Conservation (phyloP, 805 yeast species). For the Sugiyamaella smithiae region DNA sequence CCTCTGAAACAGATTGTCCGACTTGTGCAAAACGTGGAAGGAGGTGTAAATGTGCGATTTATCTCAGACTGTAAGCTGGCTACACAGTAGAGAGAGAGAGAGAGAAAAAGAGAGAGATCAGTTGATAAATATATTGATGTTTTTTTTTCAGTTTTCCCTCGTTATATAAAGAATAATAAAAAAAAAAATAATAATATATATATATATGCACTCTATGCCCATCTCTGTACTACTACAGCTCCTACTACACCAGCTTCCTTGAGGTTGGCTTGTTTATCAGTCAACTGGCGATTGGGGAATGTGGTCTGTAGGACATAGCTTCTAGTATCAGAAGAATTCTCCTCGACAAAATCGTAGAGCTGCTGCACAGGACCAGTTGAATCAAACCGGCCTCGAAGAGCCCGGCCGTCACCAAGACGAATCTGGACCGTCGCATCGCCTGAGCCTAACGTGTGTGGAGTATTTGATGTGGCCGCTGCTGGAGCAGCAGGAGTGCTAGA, state of each 20-base stretch:
- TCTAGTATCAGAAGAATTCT: slow-evolving; percentile 43
- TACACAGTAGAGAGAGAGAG: too few species aligned
- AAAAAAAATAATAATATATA: too few species aligned
- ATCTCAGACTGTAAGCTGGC: too few species aligned
- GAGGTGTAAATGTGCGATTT: slow-evolving; percentile 12
- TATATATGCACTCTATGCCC: slow-evolving; percentile 42
- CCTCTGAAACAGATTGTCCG: not conserved
- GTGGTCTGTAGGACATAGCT: slow-evolving; percentile 69
- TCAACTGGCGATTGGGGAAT: slow-evolving; percentile 76
- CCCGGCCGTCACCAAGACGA: slow-evolving; percentile 77
- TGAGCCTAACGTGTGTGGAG: slow-evolving; percentile 11
- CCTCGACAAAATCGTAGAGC: slow-evolving; percentile 66
- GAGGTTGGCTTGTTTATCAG: slow-evolving; percentile 54
- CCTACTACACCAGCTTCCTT: slow-evolving; percentile 74
- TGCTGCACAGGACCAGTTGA: slow-evolving; percentile 61
- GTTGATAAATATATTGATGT: too few species aligned
- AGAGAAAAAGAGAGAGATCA: too few species aligned
- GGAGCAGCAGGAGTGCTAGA: slow-evolving; percentile 27
- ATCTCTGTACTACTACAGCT: slow-evolving; percentile 88
- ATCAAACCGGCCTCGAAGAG: slow-evolving; percentile 61
- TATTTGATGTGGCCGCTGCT: slow-evolving; percentile 22
- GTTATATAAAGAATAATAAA: too few species aligned
- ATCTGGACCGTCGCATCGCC: slow-evolving; percentile 81
- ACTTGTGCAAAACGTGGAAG: slow-evolving; percentile 1
- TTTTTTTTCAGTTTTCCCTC: too few species aligned